phyloP scores from a whole-genome alignment of 2,329 filamentous ascomycete genomes.

The Fusarium sp. region DNA sequence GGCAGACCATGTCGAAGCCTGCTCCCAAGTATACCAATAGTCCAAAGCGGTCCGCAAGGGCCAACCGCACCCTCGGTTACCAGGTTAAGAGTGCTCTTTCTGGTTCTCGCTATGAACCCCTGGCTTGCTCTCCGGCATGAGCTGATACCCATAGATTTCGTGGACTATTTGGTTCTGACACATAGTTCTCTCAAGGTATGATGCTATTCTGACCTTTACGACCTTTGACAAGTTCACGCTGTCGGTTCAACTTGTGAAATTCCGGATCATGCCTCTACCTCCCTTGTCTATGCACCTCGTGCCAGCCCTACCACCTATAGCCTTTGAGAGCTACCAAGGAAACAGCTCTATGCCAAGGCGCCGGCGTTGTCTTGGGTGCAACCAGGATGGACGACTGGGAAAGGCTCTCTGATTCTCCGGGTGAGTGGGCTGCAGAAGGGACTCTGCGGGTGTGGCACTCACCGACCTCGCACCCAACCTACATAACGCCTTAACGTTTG shows the following conservation, averaged over 20 bases:
- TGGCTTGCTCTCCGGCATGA: not conserved
- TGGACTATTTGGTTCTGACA: not conserved
- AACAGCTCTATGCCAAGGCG: not conserved
- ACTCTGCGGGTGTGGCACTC: not conserved
- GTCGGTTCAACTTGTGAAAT: not conserved
- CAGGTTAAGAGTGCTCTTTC: not conserved
- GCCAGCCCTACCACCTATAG: not conserved
- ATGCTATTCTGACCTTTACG: not conserved
- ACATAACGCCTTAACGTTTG: not conserved
- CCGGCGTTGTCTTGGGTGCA: not conserved
- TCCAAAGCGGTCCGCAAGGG: slow-evolving; percentile 20
- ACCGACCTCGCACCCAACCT: not conserved
- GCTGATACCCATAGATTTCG: not conserved
- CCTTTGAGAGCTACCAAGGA: not conserved
- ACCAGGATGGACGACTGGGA: not conserved
- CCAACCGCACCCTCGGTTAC: slow-evolving; percentile 26
- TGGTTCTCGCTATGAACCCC: not conserved
- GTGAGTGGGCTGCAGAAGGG: not conserved
- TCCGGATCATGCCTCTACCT: not conserved
- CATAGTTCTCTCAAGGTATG: not conserved
- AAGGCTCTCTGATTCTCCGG: not conserved
- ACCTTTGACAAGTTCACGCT: not conserved
- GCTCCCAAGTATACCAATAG: slow-evolving; percentile 3
- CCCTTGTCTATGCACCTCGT: not conserved
- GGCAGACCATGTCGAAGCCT: not conserved